phyloP scores from a whole-genome alignment of 768 basidiomycete species.

The Heimioporus sp. region DNA sequence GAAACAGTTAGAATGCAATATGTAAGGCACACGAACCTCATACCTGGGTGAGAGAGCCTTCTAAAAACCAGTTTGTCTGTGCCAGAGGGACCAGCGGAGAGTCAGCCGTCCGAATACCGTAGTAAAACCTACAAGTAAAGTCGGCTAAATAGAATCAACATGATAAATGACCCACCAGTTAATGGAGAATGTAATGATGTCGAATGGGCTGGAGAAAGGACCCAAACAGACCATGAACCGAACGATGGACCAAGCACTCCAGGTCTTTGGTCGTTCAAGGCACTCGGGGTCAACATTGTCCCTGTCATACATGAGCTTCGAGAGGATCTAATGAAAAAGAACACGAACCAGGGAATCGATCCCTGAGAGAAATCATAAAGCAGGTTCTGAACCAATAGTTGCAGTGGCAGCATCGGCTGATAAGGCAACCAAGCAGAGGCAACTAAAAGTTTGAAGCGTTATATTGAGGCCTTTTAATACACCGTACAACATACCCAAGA shows the following conservation, averaged over 20 bases:
- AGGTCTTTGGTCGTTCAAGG: conserved; percentile 29
- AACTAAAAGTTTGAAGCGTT: conserved; percentile 14
- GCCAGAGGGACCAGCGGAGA: conserved; percentile 31
- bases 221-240: conserved; percentile 37
- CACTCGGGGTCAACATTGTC: conserved; percentile 39
- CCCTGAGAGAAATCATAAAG: conserved; percentile 37
- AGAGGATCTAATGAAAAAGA: background rate
- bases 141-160: background rate
- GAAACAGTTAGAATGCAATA: background rate
- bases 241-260: conserved; percentile 34
- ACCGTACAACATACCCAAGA: conserved; percentile 21
- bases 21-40: background rate
- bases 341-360: conserved; percentile 33
- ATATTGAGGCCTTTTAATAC: background rate
- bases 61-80: conserved; percentile 37
- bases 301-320: conserved; percentile 18
- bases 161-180: conserved; percentile 26
- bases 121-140: conserved; percentile 26
- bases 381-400: conserved; percentile 32
- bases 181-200: conserved; percentile 29
- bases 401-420: conserved; percentile 35
- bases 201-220: conserved; percentile 36
- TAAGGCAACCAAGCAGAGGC: conserved; percentile 39
- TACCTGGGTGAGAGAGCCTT: conserved; percentile 37
- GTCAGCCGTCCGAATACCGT: conserved; percentile 25